Evolutionary conservation across 108 stramenopile species (phyloP), one percentile per base, ranked within the genome.

Genomic region (Cyclotella sp.): DNA sequence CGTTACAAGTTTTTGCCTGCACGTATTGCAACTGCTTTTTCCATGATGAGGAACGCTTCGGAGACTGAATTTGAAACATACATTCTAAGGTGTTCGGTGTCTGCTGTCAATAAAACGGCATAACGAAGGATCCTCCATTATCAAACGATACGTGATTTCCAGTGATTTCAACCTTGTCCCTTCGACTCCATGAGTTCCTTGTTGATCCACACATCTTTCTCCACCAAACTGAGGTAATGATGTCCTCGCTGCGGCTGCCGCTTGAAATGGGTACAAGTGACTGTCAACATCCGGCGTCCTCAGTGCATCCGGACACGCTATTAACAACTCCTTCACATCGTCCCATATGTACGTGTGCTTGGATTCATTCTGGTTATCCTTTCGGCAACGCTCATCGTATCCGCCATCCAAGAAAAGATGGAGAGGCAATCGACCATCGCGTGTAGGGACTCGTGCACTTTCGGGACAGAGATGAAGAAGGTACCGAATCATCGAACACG

Each of bases 271-370:
- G n/a, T n/a, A n/a, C n/a, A n/a, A n/a, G n/a, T n/a, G n/a, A 34
- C 44, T 74, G 26, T 21, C 51, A 7, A 39, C 5, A 74, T 74
- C 73, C 0, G 71, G 78, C 49, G 58, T 72, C 8, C 51, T 29
- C 15, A 79, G 21, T 15, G 78, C 64, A 44, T 72, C 78, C 22
- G 78, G 78, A 59, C 58, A 79, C 27, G 57, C 71, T 44, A 29
- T 52, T 9, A 79, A 29, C 15, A 79, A 55, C 0, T 29, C 44
- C 65, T 72, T 68, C n/a, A 79, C 34, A 45, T 79, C 78, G 40
- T 66, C 64, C 34, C 47, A 51, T 46, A 22, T 42, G 18, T 26
- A 43, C 39, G 24, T 16, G 22, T 4, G n/a, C 53, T 27, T n/a
- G n/a, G n/a, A n/a, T n/a, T n/a, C n/a, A n/a, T n/a, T n/a, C 53